A percentile compares a stretch with the other conserved stretches of the same genome.
phyloP scores from a whole-genome alignment of 257 asterid genomes.

The Rauvolfia tetraphylla region DNA sequence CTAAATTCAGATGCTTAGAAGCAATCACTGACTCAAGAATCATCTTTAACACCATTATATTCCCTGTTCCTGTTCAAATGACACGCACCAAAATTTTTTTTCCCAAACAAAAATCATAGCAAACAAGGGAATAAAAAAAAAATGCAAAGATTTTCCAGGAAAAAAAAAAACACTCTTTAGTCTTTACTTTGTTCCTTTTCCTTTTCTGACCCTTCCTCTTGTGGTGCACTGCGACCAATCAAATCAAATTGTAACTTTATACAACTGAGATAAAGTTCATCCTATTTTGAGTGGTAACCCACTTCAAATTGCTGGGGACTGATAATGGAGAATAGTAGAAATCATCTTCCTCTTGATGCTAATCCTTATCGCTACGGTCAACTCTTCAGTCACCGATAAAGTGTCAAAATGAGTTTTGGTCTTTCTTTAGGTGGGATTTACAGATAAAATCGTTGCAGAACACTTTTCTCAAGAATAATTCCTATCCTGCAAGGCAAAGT shows the following conservation, averaged over 20 bases:
- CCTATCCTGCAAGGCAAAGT: too few species aligned
- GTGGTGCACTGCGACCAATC: neutral
- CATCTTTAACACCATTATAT: conserved; percentile 30
- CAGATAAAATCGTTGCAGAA: neutral
- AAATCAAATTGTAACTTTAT: neutral
- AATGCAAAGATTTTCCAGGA: neutral
- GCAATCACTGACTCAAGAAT: conserved; percentile 37
- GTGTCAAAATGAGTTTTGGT: neutral
- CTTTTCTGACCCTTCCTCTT: neutral
- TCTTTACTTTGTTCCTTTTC: neutral
- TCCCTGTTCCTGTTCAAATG: conserved; percentile 17
- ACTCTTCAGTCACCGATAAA: neutral
- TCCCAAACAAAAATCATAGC: neutral
- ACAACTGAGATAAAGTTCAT: neutral
- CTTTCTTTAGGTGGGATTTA: neutral
- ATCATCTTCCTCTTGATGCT: neutral
- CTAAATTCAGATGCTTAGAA: conserved; percentile 48
- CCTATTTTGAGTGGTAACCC: neutral
- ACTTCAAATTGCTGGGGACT: neutral
- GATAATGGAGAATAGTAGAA: neutral
- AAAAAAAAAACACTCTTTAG: neutral
- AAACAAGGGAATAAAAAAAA: neutral
- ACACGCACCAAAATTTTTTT: neutral
- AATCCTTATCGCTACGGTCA: neutral
- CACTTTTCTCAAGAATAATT: neutral